Percentiles rank a stretch among this genome's conserved stretches.
phyloP scores from a whole-genome alignment of 495 filamentous ascomycete species.

The Sabuloglossum arenarium region DNA sequence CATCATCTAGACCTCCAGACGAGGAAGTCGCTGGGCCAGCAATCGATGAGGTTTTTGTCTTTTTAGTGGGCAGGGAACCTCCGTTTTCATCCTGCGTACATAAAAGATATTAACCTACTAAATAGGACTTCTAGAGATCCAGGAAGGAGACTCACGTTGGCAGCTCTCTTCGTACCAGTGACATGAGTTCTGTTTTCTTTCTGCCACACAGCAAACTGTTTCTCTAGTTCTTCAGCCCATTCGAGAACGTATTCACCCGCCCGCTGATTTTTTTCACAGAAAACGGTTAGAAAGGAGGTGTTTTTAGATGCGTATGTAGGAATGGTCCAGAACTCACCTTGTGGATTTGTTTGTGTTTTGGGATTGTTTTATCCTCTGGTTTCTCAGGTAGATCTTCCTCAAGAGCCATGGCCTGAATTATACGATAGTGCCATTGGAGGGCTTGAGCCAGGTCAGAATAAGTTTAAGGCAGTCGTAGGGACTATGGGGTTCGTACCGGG shows the following conservation, averaged over 20 bases:
- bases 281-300: background rate
- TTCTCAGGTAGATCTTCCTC: constrained; percentile 76
- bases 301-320: background rate
- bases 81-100: constrained; percentile 14
- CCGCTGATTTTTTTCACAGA: constrained; percentile 21
- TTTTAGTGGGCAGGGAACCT: constrained; percentile 3
- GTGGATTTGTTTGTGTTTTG: constrained; percentile 65
- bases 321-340: constrained; percentile 26
- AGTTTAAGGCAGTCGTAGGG: background rate
- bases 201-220: constrained; percentile 24
- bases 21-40: constrained; percentile 18
- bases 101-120: background rate
- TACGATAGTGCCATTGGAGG: constrained; percentile 95
- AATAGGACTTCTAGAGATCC: background rate
- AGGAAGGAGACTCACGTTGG: constrained; percentile 13
- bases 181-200: constrained; percentile 15
- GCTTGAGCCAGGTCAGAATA: constrained; percentile 14
- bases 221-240: constrained; percentile 50
- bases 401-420: constrained; percentile 77
- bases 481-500: constrained; percentile 25
- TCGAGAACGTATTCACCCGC: constrained; percentile 55
- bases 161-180: constrained; percentile 25
- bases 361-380: constrained; percentile 65
- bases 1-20: constrained; percentile 22
- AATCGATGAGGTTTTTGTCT: constrained; percentile 7